phyloP scores from a whole-genome alignment of 208 protist genomes.

The Leptomonas seymouri region DNA sequence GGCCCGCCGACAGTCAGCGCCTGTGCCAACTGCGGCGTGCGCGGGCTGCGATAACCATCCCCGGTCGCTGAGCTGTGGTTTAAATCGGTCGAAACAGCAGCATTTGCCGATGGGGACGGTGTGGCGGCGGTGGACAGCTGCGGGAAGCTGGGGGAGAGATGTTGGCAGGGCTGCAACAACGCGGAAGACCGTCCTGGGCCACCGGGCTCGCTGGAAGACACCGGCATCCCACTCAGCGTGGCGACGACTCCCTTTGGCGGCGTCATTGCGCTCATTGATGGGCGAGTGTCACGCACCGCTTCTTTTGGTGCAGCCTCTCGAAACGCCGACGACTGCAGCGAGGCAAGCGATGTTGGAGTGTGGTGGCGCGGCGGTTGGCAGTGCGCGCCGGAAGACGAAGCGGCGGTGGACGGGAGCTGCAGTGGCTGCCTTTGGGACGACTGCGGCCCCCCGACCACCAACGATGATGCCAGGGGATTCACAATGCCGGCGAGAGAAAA shows the following conservation, averaged over 20 bases:
- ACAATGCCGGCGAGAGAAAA: slow-evolving; percentile 1
- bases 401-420: too few relatives aligned
- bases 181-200: slow-evolving; percentile 3
- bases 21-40: slow-evolving; percentile 4
- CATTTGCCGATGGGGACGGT: not conserved
- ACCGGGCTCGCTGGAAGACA: slow-evolving; percentile 15
- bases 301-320: slow-evolving; percentile 8
- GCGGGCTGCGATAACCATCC: slow-evolving; percentile 13
- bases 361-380: not conserved
- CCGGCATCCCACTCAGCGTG: slow-evolving; percentile 2
- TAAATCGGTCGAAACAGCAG: not conserved
- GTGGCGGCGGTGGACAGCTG: not conserved
- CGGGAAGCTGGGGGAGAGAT: slow-evolving; percentile 8
- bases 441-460: too few relatives aligned
- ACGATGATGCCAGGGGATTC: not conserved
- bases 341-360: slow-evolving; percentile 1
- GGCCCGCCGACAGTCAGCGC: slow-evolving; percentile 22
- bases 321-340: slow-evolving; percentile 15
- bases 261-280: not conserved
- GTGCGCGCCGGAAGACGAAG: not conserved
- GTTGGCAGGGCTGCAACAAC: not conserved
- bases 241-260: slow-evolving; percentile 15
- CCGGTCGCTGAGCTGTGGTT: not conserved
- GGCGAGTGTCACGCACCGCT: slow-evolving; percentile 4
- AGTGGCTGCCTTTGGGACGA: not conserved